Evolutionary conservation across 208 protist species (phyloP), one percentile per base, ranked within the genome.

Genomic region (Blechomonas ayalai): DNA sequence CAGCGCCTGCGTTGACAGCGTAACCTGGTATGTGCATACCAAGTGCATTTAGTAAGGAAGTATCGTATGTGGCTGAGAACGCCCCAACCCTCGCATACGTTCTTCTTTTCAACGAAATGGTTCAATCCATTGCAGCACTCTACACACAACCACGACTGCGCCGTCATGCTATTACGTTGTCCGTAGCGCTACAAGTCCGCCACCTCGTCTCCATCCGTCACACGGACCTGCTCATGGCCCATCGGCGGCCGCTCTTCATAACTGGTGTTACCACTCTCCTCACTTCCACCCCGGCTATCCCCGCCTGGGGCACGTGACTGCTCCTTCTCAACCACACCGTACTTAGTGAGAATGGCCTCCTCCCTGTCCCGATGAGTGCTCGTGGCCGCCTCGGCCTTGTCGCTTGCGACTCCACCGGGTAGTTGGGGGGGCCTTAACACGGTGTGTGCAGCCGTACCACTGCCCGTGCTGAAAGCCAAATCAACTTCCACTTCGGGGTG

Each of bases 301-400:
- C 29, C 12, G n/a, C n/a, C n/a, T n/a, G n/a, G n/a, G 20, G 75
- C 47, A 12, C 81, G 81, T 20, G 18, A 55, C 52, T 59, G 70
- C 51, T 90, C 81, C 24, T 58, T 37, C 12, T 63, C 50, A 20
- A 90, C 69, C 13, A 65, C 42, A 38, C 83, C 78, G 52, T 82
- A 92, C 40, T 63, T 61, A 15, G 83, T 88, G 36, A 39, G 62
- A 9, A 82, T 46, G 20, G 49, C 52, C 16, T 31, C 10, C 38
- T 10, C n/a, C 10, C 8, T 15, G 28, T 19, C 5, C 20, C 51
- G 15, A n/a, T 5, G 55, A 18, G 48, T 59, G 33, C 57, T 59
- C 33, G 44, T 35, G 1, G 47, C 42, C 33, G 50, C 32, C 44
- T 41, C 48, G 24, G 39, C 48, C 28, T 56, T 52, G n/a, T 53